phyloP scores from a whole-genome alignment of 2,329 filamentous ascomycete species.

The Didymellaceae sp. region DNA sequence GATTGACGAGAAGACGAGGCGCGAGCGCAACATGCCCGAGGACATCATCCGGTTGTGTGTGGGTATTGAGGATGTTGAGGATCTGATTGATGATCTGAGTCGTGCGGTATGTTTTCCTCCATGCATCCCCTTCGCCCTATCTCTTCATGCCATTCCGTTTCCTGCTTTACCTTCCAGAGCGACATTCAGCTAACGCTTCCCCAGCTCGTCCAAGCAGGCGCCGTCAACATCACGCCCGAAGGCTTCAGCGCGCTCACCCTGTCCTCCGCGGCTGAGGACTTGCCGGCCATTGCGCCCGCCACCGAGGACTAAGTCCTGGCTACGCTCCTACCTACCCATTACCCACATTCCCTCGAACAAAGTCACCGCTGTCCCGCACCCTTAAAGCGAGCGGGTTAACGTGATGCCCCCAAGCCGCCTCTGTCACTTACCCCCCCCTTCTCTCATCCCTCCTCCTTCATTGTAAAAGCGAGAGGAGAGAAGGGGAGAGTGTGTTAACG shows the following conservation, averaged over 20 bases:
- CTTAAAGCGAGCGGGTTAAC: conserved; percentile 39
- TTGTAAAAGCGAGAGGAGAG: too few relatives aligned
- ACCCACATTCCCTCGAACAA: background rate
- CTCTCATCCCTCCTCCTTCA: too few relatives aligned
- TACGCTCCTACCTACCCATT: background rate
- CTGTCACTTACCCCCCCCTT: conserved; percentile 31
- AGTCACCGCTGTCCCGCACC: conserved; percentile 47
- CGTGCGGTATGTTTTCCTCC: conserved; percentile 73
- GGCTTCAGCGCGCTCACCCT: conserved; percentile 71
- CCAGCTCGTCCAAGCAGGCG: conserved; percentile 88
- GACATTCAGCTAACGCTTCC: too few relatives aligned
- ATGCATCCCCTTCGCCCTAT: background rate
- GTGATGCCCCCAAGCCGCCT: conserved; percentile 48
- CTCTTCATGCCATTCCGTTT: too few relatives aligned
- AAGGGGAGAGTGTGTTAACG: too few relatives aligned
- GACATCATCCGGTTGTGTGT: conserved; percentile 96
- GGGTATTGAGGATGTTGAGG: conserved; percentile 90
- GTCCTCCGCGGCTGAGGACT: conserved; percentile 18
- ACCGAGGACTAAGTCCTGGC: conserved; percentile 19
- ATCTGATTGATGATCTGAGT: conserved; percentile 90
- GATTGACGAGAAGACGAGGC: conserved; percentile 91
- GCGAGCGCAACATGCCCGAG: conserved; percentile 79
- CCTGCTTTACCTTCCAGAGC: too few relatives aligned
- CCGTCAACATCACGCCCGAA: conserved; percentile 83
- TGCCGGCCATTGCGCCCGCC: conserved; percentile 19